Evolutionary conservation across 805 yeast species (phyloP).

Genomic region (Suhomyces kilbournensis): DNA sequence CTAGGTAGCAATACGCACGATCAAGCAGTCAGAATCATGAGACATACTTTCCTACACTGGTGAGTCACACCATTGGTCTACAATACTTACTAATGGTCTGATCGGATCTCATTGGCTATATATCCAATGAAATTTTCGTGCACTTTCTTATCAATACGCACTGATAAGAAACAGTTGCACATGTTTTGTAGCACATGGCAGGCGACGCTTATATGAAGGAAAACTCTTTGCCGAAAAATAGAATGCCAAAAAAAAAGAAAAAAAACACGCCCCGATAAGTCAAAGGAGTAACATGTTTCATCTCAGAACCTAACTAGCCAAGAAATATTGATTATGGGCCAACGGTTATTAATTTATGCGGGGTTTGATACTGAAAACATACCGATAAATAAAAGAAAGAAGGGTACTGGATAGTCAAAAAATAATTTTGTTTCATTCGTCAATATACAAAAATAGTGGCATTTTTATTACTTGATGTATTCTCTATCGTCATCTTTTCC

Average conservation of each 20-base stretch:
- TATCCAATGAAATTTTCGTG: neutral
- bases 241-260: neutral
- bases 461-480: conserved; percentile 44
- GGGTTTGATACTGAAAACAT: neutral
- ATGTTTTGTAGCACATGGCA: neutral
- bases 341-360: neutral
- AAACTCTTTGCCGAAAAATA: neutral
- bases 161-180: neutral
- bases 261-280: neutral
- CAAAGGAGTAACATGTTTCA: neutral
- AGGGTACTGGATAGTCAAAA: neutral
- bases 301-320: neutral
- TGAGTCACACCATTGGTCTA: neutral
- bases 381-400: neutral
- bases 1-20: neutral
- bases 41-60: neutral
- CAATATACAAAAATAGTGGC: neutral
- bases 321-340: neutral
- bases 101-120: neutral
- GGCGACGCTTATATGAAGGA: neutral
- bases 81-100: neutral
- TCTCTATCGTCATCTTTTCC: conserved; percentile 74
- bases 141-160: neutral
- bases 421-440: neutral
- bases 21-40: neutral